These are phyloP conservation scores for Penicillium sp. DNA, from an alignment of 2,329 filamentous ascomycete species.

Conservation along the genomic window DNA sequence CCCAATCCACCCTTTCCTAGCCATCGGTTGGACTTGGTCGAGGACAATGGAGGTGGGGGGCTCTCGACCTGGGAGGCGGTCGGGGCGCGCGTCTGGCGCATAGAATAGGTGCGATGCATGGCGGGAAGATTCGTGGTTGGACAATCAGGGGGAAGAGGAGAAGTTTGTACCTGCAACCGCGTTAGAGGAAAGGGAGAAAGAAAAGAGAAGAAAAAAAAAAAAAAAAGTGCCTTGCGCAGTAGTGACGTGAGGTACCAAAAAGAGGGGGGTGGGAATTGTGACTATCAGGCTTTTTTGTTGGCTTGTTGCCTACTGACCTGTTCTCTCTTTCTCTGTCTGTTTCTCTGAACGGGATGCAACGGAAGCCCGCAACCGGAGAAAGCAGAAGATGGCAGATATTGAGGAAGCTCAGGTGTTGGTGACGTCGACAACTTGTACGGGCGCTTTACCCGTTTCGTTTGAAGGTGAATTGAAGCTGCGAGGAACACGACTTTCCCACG, in stretches of 20 bases:
- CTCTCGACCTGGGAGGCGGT: conserved; percentile 89
- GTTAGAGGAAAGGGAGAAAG: conserved; percentile 6
- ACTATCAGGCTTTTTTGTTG: too few species aligned
- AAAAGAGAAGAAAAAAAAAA: conserved; percentile 4
- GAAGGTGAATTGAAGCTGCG: background rate
- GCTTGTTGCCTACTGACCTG: conserved; percentile 2
- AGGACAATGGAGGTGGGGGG: conserved; percentile 83
- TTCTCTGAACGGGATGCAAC: conserved; percentile 22
- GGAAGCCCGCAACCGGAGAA: conserved; percentile 21
- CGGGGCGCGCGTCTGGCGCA: conserved; percentile 94
- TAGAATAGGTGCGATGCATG: conserved; percentile 99
- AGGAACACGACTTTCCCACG: conserved; percentile 6
- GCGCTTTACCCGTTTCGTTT: background rate
- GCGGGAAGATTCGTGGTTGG: conserved; percentile 12
- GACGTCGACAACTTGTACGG: background rate
- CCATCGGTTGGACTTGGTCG: conserved; percentile 83
- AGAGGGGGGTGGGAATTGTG: conserved; percentile 7
- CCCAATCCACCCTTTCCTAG: conserved; percentile 82
- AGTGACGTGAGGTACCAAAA: conserved; percentile 29
- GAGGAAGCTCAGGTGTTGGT: conserved; percentile 1
- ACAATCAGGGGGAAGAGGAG: conserved; percentile 2
- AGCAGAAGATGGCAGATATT: background rate
- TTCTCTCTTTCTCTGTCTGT: too few species aligned
- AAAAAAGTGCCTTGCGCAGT: conserved; percentile 26
- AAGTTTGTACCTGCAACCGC: conserved; percentile 10